phyloP scores from a whole-genome alignment of 2,329 filamentous ascomycete species.

The Aspergillus eucalypticola region DNA sequence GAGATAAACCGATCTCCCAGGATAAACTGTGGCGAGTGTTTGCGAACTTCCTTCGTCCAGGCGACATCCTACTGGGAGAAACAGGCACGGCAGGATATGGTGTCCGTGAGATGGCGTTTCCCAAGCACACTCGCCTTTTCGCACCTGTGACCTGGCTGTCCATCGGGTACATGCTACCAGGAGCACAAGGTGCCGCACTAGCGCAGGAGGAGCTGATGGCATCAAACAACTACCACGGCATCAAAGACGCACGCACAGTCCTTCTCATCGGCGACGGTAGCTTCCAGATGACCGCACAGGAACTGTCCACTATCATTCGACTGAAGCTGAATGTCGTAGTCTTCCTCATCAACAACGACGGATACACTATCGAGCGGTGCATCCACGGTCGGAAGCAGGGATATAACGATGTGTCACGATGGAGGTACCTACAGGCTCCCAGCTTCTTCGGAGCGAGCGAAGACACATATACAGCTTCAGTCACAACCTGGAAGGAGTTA shows the following conservation, averaged over 20 bases:
- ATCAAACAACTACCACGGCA: slow-evolving; percentile 18
- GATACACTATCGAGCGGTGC: slow-evolving; percentile 12
- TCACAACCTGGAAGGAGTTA: background rate
- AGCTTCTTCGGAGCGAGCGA: background rate
- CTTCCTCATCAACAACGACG: slow-evolving; percentile 13
- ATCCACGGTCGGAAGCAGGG: slow-evolving; percentile 9
- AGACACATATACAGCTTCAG: background rate
- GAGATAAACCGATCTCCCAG: background rate
- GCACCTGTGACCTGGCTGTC: slow-evolving; percentile 60
- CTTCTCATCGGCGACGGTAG: slow-evolving; percentile 65
- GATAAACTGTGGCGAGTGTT: background rate
- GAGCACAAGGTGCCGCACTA: slow-evolving; percentile 56
- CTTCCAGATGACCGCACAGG: slow-evolving; percentile 67
- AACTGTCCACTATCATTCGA: slow-evolving; percentile 64
- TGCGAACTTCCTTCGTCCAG: background rate
- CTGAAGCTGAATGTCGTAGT: slow-evolving; percentile 45
- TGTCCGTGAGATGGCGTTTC: slow-evolving; percentile 53
- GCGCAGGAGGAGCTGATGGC: slow-evolving; percentile 45
- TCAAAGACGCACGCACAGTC: slow-evolving; percentile 46
- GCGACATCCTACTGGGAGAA: background rate
- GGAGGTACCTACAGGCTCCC: slow-evolving; percentile 27
- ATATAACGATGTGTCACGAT: slow-evolving; percentile 32
- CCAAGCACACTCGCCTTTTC: slow-evolving; percentile 51
- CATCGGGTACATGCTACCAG: slow-evolving; percentile 63
- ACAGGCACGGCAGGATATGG: slow-evolving; percentile 54